Evolutionary conservation across 805 yeast genomes (phyloP).

Genomic region (Saccharomycopsis sp.): DNA sequence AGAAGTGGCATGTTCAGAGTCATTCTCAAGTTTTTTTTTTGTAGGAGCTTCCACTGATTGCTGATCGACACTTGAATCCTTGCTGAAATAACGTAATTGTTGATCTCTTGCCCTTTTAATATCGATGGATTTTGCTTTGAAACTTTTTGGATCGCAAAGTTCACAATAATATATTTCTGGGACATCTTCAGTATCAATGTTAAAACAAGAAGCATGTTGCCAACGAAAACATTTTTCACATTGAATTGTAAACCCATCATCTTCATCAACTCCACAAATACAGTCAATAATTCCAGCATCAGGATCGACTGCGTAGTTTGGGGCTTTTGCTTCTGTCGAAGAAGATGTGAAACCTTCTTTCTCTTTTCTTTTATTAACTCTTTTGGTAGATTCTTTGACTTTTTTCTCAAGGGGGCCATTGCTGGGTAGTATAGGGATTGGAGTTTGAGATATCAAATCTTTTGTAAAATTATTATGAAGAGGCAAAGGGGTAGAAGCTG

Average conservation of each 20-base stretch:
- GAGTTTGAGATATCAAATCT: background rate
- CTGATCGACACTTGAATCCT: background rate
- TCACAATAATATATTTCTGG: conserved; percentile 81
- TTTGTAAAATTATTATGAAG: background rate
- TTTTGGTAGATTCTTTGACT: background rate
- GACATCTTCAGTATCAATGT: conserved; percentile 56
- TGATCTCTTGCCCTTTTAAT: conserved; percentile 26
- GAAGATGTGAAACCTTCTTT: background rate
- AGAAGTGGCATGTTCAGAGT: conserved; percentile 14
- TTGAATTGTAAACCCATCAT: conserved; percentile 90
- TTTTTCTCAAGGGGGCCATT: background rate
- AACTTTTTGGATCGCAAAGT: conserved; percentile 49
- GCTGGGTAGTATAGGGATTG: background rate
- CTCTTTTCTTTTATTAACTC: conserved; percentile 5
- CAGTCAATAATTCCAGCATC: conserved; percentile 86
- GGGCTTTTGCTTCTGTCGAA: conserved; percentile 18
- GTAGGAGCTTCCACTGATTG: background rate
- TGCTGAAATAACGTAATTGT: conserved; percentile 19
- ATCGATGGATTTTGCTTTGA: conserved; percentile 32
- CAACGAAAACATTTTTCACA: conserved; percentile 88
- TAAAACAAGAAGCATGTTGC: conserved; percentile 94
- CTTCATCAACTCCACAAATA: conserved; percentile 77
- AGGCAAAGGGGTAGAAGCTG: conserved; percentile 69
- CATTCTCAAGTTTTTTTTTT: conserved; percentile 27
- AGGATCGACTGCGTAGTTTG: conserved; percentile 56